A percentile compares a stretch with the other conserved stretches of the same genome.
These are phyloP conservation scores for Glycine latifolia DNA, from an alignment of 306 rosid species.

Conservation along the genomic window DNA sequence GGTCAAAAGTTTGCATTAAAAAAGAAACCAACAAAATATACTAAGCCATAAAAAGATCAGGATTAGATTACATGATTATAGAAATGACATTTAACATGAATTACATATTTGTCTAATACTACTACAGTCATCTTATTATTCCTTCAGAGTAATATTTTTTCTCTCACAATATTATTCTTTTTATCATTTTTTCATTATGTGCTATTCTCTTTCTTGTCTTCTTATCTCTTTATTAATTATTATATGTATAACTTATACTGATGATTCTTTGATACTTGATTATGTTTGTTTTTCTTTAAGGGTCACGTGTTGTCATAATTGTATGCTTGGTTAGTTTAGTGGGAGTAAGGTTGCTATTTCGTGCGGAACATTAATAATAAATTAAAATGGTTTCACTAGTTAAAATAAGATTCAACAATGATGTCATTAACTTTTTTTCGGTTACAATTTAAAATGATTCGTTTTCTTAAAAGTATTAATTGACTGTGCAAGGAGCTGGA, in stretches of 20 bases:
- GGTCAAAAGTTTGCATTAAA: conserved; percentile 39
- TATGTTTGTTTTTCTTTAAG: not conserved
- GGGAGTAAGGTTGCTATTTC: not conserved
- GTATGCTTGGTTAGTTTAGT: not conserved
- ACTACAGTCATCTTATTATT: not conserved
- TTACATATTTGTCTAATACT: not conserved
- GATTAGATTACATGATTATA: conserved; percentile 8
- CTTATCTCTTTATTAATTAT: not conserved
- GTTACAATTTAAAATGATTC: not conserved
- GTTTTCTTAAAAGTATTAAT: not conserved
- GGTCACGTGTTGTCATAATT: conserved; percentile 1
- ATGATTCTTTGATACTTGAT: not conserved
- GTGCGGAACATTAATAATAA: not conserved
- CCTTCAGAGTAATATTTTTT: not conserved
- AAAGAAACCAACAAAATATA: conserved; percentile 30
- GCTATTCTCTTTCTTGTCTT: conserved; percentile 8
- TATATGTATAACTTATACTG: too few relatives aligned
- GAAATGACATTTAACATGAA: not conserved
- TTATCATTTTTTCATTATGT: not conserved
- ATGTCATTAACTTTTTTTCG: not conserved
- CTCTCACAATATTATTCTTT: not conserved
- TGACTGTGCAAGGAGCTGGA: not conserved
- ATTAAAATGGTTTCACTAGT: not conserved
- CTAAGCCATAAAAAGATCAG: not conserved
- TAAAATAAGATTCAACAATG: not conserved